Base-by-base conservation (phyloP, 225 moss, liverwort and hornwort genomes). In the Ulota crispa region DNA sequence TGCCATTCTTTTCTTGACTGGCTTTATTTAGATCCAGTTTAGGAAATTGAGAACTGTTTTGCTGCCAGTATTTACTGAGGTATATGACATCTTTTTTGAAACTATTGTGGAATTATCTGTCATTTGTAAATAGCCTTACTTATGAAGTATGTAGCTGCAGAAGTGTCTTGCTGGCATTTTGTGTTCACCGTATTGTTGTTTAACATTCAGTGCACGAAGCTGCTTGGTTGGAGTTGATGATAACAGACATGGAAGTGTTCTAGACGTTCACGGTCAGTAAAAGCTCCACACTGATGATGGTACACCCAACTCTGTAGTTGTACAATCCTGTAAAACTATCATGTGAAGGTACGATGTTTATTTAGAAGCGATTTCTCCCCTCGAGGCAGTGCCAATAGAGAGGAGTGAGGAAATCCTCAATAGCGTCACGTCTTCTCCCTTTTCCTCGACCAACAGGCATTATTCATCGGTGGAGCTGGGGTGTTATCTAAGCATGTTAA, bases 11-110 rank as follows among this genome's bases (percentile, higher is more conserved):
- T 55, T 68, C 28, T 78, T 56, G 0, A 12, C 23, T 24, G 9
- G 9, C 2, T 18, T 24, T 16, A 24, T 3, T 59, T 57, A 57
- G 28, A 28, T 28, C 19, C 27, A 75, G 27, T 61, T 27, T 1
- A 39, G 26, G 12, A 19, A 41, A 68, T 54, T 6, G 18, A 24
- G 9, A 73, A 13, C 0, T 0, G 8, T 36, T 34, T 36, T 34
- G 23, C 0, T 0, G 0, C 21, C 14, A n/a, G 0, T 4, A 16
- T 45, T 69, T 27, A 0, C 1, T 30, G 0, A 18, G 18, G 28
- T 19, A 9, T 28, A 26, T 2, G 0, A 16, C 3, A 26, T 2
- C 18, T 2, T 68, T 1, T 68, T 3, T n/a, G 1, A 39, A 67
- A 11, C 2, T 67, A 1, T 68, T 68, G 8, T 41, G 15, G 13